A percentile compares a stretch with the other conserved stretches of the same genome.
These are phyloP conservation scores for Neurospora sp. DNA, from an alignment of 495 filamentous ascomycete species.

Conservation along the genomic window DNA sequence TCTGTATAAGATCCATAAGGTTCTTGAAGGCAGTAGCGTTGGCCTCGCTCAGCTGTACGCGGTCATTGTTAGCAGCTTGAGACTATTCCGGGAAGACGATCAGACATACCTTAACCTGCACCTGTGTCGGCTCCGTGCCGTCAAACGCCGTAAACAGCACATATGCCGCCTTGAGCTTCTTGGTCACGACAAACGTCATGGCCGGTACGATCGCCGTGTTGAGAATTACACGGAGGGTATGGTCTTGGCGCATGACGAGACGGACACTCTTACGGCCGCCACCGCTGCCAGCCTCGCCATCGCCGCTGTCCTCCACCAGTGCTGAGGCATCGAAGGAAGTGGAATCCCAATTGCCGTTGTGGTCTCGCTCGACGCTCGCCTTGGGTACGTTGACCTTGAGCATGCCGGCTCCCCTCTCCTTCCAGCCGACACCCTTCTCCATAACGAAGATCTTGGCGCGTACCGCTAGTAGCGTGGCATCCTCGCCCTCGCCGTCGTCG, in stretches of 20 bases:
- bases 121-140: slow-evolving; percentile 45
- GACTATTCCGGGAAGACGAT: not conserved
- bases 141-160: slow-evolving; percentile 48
- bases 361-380: slow-evolving; percentile 35
- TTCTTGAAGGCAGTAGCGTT: slow-evolving; percentile 33
- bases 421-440: slow-evolving; percentile 58
- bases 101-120: slow-evolving; percentile 61
- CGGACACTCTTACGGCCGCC: slow-evolving; percentile 36
- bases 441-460: slow-evolving; percentile 70
- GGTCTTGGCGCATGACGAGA: slow-evolving; percentile 81
- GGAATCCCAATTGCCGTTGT: slow-evolving; percentile 29
- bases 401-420: slow-evolving; percentile 72
- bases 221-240: slow-evolving; percentile 73
- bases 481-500: slow-evolving; percentile 63
- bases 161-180: slow-evolving; percentile 46
- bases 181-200: slow-evolving; percentile 62
- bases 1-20: slow-evolving; percentile 31
- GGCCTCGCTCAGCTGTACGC: slow-evolving; percentile 30
- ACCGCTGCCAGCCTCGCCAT: slow-evolving; percentile 14
- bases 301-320: slow-evolving; percentile 33
- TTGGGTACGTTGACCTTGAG: slow-evolving; percentile 73
- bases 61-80: slow-evolving; percentile 2
- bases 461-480: slow-evolving; percentile 55
- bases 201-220: slow-evolving; percentile 67
- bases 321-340: slow-evolving; percentile 39